Evolutionary conservation across 2,329 filamentous ascomycete genomes (phyloP).

Genomic region (Talaromyces sp.): DNA sequence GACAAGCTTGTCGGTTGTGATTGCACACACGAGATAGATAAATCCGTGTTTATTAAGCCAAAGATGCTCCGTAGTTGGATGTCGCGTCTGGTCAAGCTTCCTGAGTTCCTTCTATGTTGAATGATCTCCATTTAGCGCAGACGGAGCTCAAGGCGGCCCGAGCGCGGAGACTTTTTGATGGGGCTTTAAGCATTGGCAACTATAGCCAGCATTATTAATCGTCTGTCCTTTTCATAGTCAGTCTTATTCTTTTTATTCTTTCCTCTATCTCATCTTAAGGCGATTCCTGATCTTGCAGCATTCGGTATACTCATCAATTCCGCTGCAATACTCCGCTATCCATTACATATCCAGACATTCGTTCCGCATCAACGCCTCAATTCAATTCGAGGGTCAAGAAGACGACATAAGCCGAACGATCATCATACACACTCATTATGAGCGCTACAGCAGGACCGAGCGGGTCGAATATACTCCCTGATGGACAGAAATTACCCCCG

Average conservation of each 20-base stretch:
- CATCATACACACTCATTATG: neutral
- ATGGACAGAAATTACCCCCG: conserved; percentile 34
- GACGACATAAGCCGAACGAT: neutral
- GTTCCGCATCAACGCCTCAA: neutral
- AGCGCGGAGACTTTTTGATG: conserved; percentile 1
- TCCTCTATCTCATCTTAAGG: neutral
- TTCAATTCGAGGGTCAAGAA: neutral
- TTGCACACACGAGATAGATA: neutral
- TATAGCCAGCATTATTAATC: conserved; percentile 5
- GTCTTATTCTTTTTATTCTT: neutral
- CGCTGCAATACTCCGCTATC: neutral
- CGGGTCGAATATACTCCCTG: conserved; percentile 1
- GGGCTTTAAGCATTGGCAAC: neutral
- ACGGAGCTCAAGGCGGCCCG: conserved; percentile 5
- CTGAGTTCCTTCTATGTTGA: neutral
- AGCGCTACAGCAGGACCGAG: conserved; percentile 2
- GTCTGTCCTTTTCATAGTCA: neutral
- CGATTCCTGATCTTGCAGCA: too few species aligned
- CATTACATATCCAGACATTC: neutral
- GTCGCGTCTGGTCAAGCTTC: conserved; percentile 7
- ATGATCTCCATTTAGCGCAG: neutral
- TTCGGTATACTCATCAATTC: neutral
- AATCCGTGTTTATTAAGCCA: neutral
- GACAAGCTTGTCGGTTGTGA: neutral
- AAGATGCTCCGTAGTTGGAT: neutral